A percentile compares a stretch with the other conserved stretches of the same genome.
Evolutionary conservation across 148 eudicot genomes (phyloP).

Genomic region (Nepenthes mirabilis): DNA sequence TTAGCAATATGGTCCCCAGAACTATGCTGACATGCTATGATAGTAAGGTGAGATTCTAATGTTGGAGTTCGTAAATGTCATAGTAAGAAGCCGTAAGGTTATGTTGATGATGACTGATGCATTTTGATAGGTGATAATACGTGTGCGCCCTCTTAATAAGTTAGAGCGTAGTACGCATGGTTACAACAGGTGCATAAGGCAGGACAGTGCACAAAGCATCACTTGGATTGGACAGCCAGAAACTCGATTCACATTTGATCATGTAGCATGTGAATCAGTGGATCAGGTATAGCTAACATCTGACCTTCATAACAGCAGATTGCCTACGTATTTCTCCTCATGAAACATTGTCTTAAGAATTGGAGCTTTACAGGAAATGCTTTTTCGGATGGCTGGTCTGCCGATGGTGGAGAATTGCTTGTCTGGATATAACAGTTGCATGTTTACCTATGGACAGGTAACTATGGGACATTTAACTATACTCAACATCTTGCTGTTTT

Average conservation of each 20-base stretch:
- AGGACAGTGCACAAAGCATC: constrained; percentile 81
- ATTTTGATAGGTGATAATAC: constrained; percentile 58
- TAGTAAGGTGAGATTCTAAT: not conserved
- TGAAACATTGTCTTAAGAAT: constrained; percentile 1
- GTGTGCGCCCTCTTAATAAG: constrained; percentile 69
- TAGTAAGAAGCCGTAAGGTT: not conserved
- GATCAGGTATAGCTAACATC: constrained; percentile 52
- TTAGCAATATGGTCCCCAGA: not conserved
- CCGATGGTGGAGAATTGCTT: constrained; percentile 98
- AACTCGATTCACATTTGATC: constrained; percentile 90
- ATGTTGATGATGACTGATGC: not conserved
- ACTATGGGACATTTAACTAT: not conserved
- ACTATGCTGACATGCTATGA: too few relatives aligned
- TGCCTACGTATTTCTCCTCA: not conserved
- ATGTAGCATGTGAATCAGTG: constrained; percentile 93
- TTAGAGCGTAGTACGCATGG: constrained; percentile 53
- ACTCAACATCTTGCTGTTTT: not conserved
- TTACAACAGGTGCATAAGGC: constrained; percentile 73
- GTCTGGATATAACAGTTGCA: constrained; percentile 94
- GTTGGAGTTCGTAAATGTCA: not conserved
- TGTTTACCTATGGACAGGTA: constrained; percentile 99
- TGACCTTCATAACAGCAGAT: not conserved
- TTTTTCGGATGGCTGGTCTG: constrained; percentile 87
- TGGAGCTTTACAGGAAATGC: constrained; percentile 61
- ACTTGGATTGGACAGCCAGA: constrained; percentile 91